Percentiles rank a stretch among this genome's conserved stretches.
Evolutionary conservation across 306 rosid species (phyloP).

Genomic region (Lathyrus aphaca): DNA sequence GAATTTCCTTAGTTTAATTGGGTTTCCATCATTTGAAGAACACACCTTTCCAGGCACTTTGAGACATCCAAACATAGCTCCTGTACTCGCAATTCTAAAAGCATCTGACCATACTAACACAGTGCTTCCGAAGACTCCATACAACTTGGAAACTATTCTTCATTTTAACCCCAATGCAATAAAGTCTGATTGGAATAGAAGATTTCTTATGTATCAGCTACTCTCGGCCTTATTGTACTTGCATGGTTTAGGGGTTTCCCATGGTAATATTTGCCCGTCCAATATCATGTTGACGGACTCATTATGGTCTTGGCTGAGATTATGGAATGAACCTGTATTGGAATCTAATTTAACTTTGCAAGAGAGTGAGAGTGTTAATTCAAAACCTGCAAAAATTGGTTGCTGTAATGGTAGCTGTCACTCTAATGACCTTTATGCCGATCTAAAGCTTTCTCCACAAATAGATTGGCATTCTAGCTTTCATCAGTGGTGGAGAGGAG

Average conservation of each 20-base stretch:
- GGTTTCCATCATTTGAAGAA: slow-evolving; percentile 80
- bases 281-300: slow-evolving; percentile 76
- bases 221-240: slow-evolving; percentile 74
- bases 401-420: slow-evolving; percentile 59
- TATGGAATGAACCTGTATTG: slow-evolving; percentile 58
- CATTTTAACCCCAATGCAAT: slow-evolving; percentile 77
- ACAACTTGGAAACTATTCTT: slow-evolving; percentile 74
- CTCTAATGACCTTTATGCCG: slow-evolving; percentile 67
- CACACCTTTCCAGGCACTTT: slow-evolving; percentile 62
- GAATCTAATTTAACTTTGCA: slow-evolving; percentile 48
- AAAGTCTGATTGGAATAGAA: slow-evolving; percentile 84
- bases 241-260: slow-evolving; percentile 85
- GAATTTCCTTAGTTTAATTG: slow-evolving; percentile 79
- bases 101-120: slow-evolving; percentile 50
- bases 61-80: slow-evolving; percentile 96
- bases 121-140: slow-evolving; percentile 72
- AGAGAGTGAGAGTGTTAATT: slow-evolving; percentile 37
- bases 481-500: slow-evolving; percentile 94
- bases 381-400: slow-evolving; percentile 43
- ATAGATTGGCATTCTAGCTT: slow-evolving; percentile 80
- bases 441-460: slow-evolving; percentile 70
- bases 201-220: slow-evolving; percentile 80
- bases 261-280: slow-evolving; percentile 81
- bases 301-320: slow-evolving; percentile 83
- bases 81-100: slow-evolving; percentile 63